Evolutionary conservation across 441 rosid species (phyloP).

Genomic region (Kokia cookei): DNA sequence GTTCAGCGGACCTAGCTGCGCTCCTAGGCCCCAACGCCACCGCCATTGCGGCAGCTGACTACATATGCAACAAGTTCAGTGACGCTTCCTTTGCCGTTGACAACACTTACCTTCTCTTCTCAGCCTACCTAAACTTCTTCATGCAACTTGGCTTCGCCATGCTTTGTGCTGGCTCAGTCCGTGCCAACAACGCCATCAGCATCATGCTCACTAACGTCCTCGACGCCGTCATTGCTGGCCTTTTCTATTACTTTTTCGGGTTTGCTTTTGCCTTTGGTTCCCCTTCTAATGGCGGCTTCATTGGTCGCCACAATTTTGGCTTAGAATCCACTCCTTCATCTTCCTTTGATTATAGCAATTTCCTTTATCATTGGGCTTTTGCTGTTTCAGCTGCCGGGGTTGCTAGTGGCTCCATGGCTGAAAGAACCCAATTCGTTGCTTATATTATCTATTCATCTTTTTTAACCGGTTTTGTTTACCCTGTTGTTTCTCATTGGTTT

Average conservation of each 20-base stretch:
- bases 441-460: constrained; percentile 61
- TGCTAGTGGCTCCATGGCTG: constrained; percentile 70
- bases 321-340: constrained; percentile 42
- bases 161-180: constrained; percentile 92
- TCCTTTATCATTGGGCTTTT: constrained; percentile 78
- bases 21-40: constrained; percentile 49
- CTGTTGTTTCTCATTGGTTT: constrained; percentile 73
- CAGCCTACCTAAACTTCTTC: constrained; percentile 82
- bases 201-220: constrained; percentile 90
- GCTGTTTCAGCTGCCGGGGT: constrained; percentile 81
- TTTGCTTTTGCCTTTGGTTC: constrained; percentile 83
- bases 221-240: constrained; percentile 83
- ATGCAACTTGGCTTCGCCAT: constrained; percentile 95
- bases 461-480: constrained; percentile 67
- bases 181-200: constrained; percentile 87
- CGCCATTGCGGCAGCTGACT: constrained; percentile 37
- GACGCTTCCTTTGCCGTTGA: constrained; percentile 69
- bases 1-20: constrained; percentile 39
- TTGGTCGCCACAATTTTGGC: constrained; percentile 69
- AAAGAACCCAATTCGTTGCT: constrained; percentile 67
- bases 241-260: constrained; percentile 79
- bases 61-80: constrained; percentile 47
- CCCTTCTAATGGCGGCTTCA: constrained; percentile 74
- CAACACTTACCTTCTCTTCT: constrained; percentile 84
- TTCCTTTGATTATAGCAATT: constrained; percentile 39